phyloP scores from a whole-genome alignment of 2,329 filamentous ascomycete species.

The Aspergillus candidus region DNA sequence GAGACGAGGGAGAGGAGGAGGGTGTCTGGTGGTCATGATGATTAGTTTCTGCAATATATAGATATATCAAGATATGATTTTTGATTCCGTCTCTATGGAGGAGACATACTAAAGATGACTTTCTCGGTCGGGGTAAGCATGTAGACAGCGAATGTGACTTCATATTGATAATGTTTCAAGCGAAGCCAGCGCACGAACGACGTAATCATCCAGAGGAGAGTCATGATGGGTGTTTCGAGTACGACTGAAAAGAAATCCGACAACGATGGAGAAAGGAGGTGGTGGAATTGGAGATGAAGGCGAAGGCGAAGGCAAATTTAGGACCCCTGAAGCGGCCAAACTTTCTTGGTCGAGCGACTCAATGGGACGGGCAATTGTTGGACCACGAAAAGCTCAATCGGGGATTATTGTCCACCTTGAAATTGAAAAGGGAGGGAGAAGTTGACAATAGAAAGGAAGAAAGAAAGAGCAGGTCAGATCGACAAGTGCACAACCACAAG shows the following conservation, averaged over 20 bases:
- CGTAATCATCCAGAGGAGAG: slow-evolving; percentile 37
- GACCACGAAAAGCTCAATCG: no score
- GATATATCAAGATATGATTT: background rate
- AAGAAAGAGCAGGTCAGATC: slow-evolving; percentile 1
- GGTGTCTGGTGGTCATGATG: slow-evolving; percentile 57
- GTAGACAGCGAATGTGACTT: slow-evolving; percentile 93
- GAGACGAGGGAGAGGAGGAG: slow-evolving; percentile 84
- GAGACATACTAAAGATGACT: slow-evolving; percentile 82
- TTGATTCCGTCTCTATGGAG: background rate
- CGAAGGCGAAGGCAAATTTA: background rate
- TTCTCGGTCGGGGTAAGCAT: slow-evolving; percentile 97
- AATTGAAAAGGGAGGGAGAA: background rate
- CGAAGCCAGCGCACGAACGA: slow-evolving; percentile 75
- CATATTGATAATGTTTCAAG: slow-evolving; percentile 95
- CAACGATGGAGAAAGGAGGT: no score
- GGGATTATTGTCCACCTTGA: no score
- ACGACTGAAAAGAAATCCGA: background rate
- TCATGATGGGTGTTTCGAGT: slow-evolving; percentile 16
- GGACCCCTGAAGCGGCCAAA: no score
- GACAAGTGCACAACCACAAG: background rate
- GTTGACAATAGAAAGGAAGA: background rate
- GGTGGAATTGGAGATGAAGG: background rate
- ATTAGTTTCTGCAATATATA: slow-evolving; percentile 1
- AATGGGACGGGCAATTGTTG: background rate
- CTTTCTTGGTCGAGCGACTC: no score